These are phyloP conservation scores for Heliocybe sulcata DNA, from an alignment of 1,284 basidiomycete species.

Conservation along the genomic window DNA sequence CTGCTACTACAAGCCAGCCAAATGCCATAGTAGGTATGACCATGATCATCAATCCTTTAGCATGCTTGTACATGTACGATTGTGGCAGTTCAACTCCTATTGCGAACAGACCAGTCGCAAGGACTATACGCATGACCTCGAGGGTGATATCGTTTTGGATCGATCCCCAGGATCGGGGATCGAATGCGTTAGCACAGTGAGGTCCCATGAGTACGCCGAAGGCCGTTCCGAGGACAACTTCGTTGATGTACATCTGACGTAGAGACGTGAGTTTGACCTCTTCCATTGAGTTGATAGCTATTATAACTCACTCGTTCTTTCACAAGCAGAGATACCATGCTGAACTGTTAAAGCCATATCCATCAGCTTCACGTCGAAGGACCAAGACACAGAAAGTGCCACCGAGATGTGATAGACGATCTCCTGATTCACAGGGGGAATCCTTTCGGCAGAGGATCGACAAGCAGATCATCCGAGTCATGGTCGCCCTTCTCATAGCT, in stretches of 20 bases:
- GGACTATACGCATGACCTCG: conserved; percentile 69
- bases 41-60: conserved; percentile 51
- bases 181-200: conserved; percentile 67
- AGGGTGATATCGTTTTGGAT: conserved; percentile 59
- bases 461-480: too few relatives aligned
- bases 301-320: conserved; percentile 59
- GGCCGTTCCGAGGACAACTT: conserved; percentile 85
- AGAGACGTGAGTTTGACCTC: background rate
- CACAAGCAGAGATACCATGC: conserved; percentile 73
- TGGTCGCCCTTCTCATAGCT: too few relatives aligned
- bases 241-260: conserved; percentile 75
- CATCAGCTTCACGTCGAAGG: background rate
- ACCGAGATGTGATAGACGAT: too few relatives aligned
- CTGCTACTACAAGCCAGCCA: conserved; percentile 64
- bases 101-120: conserved; percentile 64
- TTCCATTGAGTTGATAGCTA: background rate
- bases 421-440: too few relatives aligned
- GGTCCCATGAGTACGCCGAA: conserved; percentile 76
- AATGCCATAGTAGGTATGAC: conserved; percentile 77
- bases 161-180: conserved; percentile 72
- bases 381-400: too few relatives aligned
- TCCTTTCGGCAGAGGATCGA: background rate
- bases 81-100: conserved; percentile 70
- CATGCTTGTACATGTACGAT: conserved; percentile 58
- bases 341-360: conserved; percentile 51